These are phyloP conservation scores for Pyrenophora graminea DNA, from an alignment of 2,329 filamentous ascomycete species.

Conservation along the genomic window DNA sequence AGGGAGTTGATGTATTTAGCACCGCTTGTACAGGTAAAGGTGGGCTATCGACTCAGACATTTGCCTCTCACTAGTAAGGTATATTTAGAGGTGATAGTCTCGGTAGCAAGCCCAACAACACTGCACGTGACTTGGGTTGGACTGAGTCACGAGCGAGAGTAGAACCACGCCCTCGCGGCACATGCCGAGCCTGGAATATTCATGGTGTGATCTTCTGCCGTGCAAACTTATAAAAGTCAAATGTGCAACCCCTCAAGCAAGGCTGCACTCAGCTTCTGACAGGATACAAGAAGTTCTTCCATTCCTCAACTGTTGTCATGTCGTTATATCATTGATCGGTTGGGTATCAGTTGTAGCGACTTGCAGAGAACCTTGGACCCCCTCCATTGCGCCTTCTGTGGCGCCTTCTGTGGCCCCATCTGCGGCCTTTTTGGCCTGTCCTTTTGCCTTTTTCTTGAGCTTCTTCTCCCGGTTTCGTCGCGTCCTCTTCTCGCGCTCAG, in stretches of 20 bases:
- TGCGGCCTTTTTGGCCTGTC: slow-evolving; percentile 39
- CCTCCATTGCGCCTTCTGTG: slow-evolving; percentile 1
- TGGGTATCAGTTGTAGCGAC: neutral
- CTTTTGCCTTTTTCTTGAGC: slow-evolving; percentile 43
- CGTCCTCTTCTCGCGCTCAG: slow-evolving; percentile 43
- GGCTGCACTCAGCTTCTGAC: no score
- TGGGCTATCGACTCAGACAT: neutral
- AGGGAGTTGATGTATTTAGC: no score
- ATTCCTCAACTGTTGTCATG: neutral
- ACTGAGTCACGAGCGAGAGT: neutral
- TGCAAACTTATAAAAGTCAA: no score
- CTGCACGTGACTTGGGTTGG: neutral
- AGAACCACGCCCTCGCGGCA: no score
- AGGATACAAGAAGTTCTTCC: no score
- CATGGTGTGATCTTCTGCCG: no score
- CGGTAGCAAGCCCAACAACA: neutral
- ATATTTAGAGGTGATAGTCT: no score
- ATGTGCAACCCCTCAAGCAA: no score
- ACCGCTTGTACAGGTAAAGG: neutral
- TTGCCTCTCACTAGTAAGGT: no score
- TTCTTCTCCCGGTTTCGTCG: slow-evolving; percentile 46
- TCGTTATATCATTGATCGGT: neutral
- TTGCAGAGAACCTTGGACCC: neutral
- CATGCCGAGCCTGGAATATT: no score
- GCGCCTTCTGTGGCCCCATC: slow-evolving; percentile 8